These are phyloP conservation scores for Aspergillus fijiensis DNA, from an alignment of 2,329 filamentous ascomycete species.

Conservation along the genomic window DNA sequence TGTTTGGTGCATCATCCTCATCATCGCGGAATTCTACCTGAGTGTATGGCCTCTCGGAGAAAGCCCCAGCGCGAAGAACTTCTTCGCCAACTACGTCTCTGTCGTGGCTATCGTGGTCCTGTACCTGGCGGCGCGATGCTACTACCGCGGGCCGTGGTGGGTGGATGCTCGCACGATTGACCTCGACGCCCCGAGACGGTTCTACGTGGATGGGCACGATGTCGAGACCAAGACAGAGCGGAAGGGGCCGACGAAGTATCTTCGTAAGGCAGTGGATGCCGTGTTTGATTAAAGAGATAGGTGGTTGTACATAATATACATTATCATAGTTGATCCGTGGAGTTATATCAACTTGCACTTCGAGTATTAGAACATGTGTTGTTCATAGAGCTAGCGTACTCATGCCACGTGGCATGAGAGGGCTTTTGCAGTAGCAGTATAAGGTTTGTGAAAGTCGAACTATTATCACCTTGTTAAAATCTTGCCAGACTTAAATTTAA, in stretches of 20 bases:
- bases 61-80: conserved; percentile 36
- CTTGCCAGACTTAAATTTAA: no score
- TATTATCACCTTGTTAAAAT: no score
- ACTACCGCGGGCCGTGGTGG: conserved; percentile 41
- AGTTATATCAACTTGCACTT: background rate
- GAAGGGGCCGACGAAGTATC: conserved; percentile 3
- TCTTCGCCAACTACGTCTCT: conserved; percentile 51
- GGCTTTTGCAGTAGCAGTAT: no score
- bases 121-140: conserved; percentile 43
- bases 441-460: no score
- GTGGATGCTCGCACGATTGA: conserved; percentile 35
- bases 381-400: no score
- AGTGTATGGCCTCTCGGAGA: conserved; percentile 46
- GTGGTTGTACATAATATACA: background rate
- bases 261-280: conserved; percentile 6
- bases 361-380: no score
- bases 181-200: conserved; percentile 29
- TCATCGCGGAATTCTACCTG: conserved; percentile 51
- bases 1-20: conserved; percentile 46
- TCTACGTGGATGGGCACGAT: conserved; percentile 14
- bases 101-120: conserved; percentile 45
- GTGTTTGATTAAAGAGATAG: conserved; percentile 6
- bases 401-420: no score
- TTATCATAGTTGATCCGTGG: background rate
- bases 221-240: conserved; percentile 15